These are phyloP conservation scores for Yamadazyma kitorensis DNA, from an alignment of 805 yeast species.

Conservation along the genomic window DNA sequence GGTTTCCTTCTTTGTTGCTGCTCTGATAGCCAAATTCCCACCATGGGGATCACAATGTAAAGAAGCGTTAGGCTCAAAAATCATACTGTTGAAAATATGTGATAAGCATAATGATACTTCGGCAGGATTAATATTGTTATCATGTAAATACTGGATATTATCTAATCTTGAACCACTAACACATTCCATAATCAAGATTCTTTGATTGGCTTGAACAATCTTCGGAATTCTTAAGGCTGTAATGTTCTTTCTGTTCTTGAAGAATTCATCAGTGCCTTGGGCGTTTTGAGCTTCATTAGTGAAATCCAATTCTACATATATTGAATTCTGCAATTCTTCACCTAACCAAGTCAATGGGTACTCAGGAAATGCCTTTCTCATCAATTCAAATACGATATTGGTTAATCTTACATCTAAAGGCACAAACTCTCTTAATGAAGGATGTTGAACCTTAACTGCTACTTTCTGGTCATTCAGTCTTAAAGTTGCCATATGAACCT, in stretches of 20 bases:
- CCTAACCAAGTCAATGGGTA: constrained; percentile 95
- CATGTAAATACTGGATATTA: constrained; percentile 60
- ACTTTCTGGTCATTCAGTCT: constrained; percentile 62
- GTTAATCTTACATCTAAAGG: constrained; percentile 87
- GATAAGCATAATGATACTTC: constrained; percentile 84
- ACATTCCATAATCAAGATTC: constrained; percentile 86
- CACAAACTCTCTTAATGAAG: constrained; percentile 78
- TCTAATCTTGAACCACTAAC: constrained; percentile 82
- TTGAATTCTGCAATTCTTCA: constrained; percentile 83
- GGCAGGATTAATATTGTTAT: constrained; percentile 63
- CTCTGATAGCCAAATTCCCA: constrained; percentile 85
- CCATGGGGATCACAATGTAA: constrained; percentile 99
- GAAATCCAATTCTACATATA: constrained; percentile 89
- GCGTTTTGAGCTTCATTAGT: constrained; percentile 85
- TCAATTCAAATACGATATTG: constrained; percentile 64
- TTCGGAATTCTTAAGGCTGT: constrained; percentile 84
- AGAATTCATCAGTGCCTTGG: constrained; percentile 62
- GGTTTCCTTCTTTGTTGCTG: constrained; percentile 16
- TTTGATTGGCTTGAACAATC: constrained; percentile 58
- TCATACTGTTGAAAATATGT: constrained; percentile 92
- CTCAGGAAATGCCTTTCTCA: constrained; percentile 83
- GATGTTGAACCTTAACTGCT: constrained; percentile 95
- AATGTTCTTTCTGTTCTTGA: constrained; percentile 47
- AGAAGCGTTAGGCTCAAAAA: constrained; percentile 87
- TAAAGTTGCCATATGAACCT: constrained; percentile 79